A percentile compares a stretch with the other conserved stretches of the same genome.
Conservation (phyloP, 1,284 basidiomycete species). For the Exobasidium cylindrosporum region DNA sequence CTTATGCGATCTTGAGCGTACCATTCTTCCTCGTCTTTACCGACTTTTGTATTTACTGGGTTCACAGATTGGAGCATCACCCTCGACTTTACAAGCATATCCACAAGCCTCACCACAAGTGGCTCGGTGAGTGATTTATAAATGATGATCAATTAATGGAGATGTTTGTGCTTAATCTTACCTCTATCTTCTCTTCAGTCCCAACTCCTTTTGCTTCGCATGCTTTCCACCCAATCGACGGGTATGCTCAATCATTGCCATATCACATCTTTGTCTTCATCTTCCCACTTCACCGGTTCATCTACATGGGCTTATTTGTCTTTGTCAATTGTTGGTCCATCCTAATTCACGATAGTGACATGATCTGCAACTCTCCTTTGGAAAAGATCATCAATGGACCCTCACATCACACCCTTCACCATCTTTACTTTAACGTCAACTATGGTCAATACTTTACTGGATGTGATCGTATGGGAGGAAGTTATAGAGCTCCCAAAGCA, state of each 20-base stretch:
- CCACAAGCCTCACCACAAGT: slow-evolving; percentile 97
- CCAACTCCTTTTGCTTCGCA: slow-evolving; percentile 95
- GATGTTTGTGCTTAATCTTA: slow-evolving; percentile 6
- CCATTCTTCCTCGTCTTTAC: slow-evolving; percentile 78
- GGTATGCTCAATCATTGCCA: slow-evolving; percentile 86
- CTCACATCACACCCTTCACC: slow-evolving; percentile 94
- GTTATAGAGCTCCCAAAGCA: slow-evolving; percentile 80
- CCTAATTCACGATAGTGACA: slow-evolving; percentile 94
- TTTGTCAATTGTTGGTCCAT: slow-evolving; percentile 54
- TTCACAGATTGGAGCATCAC: slow-evolving; percentile 85
- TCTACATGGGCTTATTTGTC: slow-evolving; percentile 52
- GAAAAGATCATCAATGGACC: slow-evolving; percentile 94
- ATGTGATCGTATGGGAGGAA: slow-evolving; percentile 78
- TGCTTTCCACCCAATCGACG: slow-evolving; percentile 95
- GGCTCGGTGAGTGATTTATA: slow-evolving; percentile 85
- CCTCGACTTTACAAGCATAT: slow-evolving; percentile 82
- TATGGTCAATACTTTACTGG: slow-evolving; percentile 95
- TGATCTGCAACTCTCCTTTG: slow-evolving; percentile 88
- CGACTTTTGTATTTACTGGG: slow-evolving; percentile 88
- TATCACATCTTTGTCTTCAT: slow-evolving; percentile 91
- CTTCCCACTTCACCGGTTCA: slow-evolving; percentile 73
- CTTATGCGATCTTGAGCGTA: slow-evolving; percentile 47
- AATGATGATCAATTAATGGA: background rate
- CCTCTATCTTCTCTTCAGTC: slow-evolving; percentile 61
- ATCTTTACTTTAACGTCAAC: slow-evolving; percentile 92